Evolutionary conservation across 306 rosid genomes (phyloP), one percentile per base, ranked within the genome.

Genomic region (Canavalia gladiata): DNA sequence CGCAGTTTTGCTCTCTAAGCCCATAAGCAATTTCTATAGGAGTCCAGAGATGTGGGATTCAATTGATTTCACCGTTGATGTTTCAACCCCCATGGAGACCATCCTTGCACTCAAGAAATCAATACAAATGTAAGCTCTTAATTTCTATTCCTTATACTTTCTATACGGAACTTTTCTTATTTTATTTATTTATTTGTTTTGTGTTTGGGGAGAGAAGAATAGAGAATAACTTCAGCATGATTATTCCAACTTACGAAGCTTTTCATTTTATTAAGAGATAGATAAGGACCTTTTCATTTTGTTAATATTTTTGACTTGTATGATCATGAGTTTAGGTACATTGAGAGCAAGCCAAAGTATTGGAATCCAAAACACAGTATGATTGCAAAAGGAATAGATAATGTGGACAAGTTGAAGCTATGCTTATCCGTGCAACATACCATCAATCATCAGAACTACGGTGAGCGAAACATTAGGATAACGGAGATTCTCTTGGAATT

Each of bases 301-400:
- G 10, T 54, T 45, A 47, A 47, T 75, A 63, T 77, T 74, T 70
- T 25, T 79, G 25, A 41, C 10, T 3, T 10, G 46, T 54, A 6
- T 78, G 74, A 41, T 65, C 28, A 56, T 81, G 83, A 50, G 12
- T 35, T 57, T 72, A 88, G 91, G 79, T 88, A 88, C 86, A 83
- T 88, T 50, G 91, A 88, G 78, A 81, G 87, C 83, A 88, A 88
- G 82, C 91, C 91, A 46, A 88, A 88, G 55, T 83, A 85, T 8
- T 88, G 89, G 91, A 88, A 83, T 81, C 91, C 89, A 69, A 85
- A 88, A 83, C 89, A 88, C 62, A 35, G 72, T 33, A 81, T 88
- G 86, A 64, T 81, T 72, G 91, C 81, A 25, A 88, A 88, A 81
- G 72, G 72, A 82, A 85, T 88, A 63, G 89, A 88, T 2, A 81